These are phyloP conservation scores for Astrocystis sublimbata DNA, from an alignment of 495 filamentous ascomycete species.

Conservation along the genomic window DNA sequence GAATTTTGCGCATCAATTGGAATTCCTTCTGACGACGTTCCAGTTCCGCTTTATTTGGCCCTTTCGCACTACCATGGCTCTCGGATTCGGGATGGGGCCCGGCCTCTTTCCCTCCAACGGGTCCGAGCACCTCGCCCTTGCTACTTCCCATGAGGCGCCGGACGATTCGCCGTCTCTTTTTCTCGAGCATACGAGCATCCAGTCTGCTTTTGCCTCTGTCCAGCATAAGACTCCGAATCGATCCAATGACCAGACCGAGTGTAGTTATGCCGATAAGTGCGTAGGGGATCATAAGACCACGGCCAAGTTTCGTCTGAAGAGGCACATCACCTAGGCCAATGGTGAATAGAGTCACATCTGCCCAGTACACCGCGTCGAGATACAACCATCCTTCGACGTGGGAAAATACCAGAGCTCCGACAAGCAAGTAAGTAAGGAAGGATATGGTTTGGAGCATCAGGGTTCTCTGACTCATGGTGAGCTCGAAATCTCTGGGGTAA, in stretches of 20 bases:
- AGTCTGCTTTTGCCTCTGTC: constrained; percentile 74
- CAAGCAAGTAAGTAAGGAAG: constrained; percentile 72
- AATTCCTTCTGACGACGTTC: constrained; percentile 74
- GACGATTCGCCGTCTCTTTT: constrained; percentile 60
- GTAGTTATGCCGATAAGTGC: constrained; percentile 79
- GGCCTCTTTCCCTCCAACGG: constrained; percentile 40
- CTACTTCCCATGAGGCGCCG: constrained; percentile 48
- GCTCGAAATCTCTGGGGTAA: constrained; percentile 68
- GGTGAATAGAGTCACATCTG: constrained; percentile 81
- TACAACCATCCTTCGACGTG: constrained; percentile 76
- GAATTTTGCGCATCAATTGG: constrained; percentile 78
- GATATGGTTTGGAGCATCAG: constrained; percentile 87
- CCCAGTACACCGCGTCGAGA: constrained; percentile 80
- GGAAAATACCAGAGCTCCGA: constrained; percentile 71
- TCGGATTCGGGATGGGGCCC: constrained; percentile 14
- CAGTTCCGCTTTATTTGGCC: constrained; percentile 47
- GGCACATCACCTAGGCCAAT: constrained; percentile 75
- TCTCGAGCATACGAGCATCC: constrained; percentile 68
- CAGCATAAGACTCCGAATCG: constrained; percentile 75
- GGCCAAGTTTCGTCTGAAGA: constrained; percentile 56
- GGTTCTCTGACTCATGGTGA: constrained; percentile 74
- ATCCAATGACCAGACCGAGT: constrained; percentile 81
- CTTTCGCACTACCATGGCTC: not conserved
- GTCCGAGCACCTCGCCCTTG: constrained; percentile 51
- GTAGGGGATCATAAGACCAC: constrained; percentile 74